A percentile compares a stretch with the other conserved stretches of the same genome.
phyloP scores from a whole-genome alignment of 495 filamentous ascomycete genomes.

The Platismatia glauca region DNA sequence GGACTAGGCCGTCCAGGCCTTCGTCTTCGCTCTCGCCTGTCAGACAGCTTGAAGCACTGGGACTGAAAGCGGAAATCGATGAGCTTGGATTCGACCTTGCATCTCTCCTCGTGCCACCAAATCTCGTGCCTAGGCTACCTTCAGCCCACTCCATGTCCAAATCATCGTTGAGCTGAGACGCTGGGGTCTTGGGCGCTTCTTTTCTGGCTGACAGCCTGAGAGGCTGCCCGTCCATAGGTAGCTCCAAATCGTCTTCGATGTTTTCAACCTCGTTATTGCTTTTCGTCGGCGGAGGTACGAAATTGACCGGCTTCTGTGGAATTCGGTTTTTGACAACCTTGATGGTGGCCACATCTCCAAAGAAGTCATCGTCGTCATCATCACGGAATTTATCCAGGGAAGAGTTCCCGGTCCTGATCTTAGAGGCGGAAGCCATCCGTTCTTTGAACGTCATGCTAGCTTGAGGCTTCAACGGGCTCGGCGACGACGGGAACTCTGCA shows the following conservation, averaged over 20 bases:
- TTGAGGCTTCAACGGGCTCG: conserved; percentile 21
- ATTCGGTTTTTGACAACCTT: conserved; percentile 54
- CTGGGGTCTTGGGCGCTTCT: conserved; percentile 48
- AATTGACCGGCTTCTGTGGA: conserved; percentile 42
- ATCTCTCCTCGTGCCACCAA: conserved; percentile 75
- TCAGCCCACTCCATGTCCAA: conserved; percentile 85
- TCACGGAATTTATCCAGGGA: conserved; percentile 54
- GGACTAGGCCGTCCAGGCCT: conserved; percentile 70
- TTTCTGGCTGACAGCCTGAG: conserved; percentile 52
- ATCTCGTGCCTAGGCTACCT: conserved; percentile 78
- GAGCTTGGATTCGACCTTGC: conserved; percentile 70
- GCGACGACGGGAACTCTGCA: conserved; percentile 30
- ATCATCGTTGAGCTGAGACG: conserved; percentile 52
- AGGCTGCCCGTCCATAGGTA: conserved; percentile 50
- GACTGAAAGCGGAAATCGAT: conserved; percentile 78
- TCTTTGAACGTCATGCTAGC: conserved; percentile 24
- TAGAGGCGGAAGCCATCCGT: conserved; percentile 18
- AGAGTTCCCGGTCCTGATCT: conserved; percentile 19
- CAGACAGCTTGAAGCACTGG: conserved; percentile 80
- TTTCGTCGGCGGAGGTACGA: conserved; percentile 39
- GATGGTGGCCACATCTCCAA: conserved; percentile 59
- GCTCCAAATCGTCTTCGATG: conserved; percentile 70
- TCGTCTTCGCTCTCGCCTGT: conserved; percentile 95
- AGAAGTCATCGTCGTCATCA: conserved; percentile 47
- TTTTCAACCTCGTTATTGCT: conserved; percentile 46